Evolutionary conservation across 2,329 filamentous ascomycete genomes (phyloP).

Genomic region (Cadophora malorum): DNA sequence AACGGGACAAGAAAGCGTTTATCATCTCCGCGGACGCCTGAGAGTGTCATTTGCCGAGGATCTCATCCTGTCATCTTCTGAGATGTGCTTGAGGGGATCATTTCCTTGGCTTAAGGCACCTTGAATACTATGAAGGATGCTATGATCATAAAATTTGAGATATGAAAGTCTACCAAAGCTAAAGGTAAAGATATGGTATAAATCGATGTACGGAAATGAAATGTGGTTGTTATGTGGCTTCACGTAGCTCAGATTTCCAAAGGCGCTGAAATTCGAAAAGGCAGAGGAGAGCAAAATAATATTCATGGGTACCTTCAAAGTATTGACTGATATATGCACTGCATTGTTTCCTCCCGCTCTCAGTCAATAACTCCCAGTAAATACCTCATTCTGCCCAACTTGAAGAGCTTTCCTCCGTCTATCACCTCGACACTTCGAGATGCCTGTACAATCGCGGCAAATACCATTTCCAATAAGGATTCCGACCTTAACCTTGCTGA

Average conservation of each 20-base stretch:
- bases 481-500: neutral
- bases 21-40: conserved; percentile 1
- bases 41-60: neutral
- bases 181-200: neutral
- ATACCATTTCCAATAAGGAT: too few species aligned
- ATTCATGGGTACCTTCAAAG: too few species aligned
- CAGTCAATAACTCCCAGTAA: neutral
- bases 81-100: conserved; percentile 1
- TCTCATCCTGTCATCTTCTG: neutral
- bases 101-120: neutral
- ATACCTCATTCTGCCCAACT: neutral
- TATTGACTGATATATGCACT: neutral
- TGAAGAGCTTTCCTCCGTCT: neutral
- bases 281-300: too few species aligned
- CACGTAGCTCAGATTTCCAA: too few species aligned
- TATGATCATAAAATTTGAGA: neutral
- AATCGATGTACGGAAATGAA: neutral
- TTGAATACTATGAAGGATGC: neutral
- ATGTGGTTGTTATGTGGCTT: too few species aligned
- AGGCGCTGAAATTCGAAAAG: too few species aligned
- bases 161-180: neutral
- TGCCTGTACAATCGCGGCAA: too few species aligned
- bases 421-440: neutral
- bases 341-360: neutral
- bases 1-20: neutral